These are phyloP conservation scores for Penicillium antarcticum DNA, from an alignment of 495 filamentous ascomycete species.

Conservation along the genomic window DNA sequence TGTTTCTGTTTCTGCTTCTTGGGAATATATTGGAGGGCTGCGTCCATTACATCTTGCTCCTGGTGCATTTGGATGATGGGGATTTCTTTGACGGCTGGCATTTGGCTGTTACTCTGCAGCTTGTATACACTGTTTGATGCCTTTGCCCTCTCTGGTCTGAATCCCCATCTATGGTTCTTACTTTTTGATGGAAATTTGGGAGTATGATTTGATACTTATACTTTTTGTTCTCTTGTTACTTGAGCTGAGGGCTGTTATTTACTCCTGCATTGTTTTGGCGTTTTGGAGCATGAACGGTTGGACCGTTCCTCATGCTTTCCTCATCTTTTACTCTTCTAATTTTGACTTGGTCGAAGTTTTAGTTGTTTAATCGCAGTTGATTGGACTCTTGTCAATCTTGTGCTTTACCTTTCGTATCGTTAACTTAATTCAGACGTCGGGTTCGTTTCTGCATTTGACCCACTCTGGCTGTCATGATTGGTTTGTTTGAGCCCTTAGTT, in stretches of 20 bases:
- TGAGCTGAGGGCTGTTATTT: conserved; percentile 24
- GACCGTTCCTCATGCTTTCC: neutral
- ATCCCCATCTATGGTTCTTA: neutral
- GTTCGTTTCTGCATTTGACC: too few relatives aligned
- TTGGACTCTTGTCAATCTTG: too few relatives aligned
- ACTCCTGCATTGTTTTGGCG: conserved; percentile 26
- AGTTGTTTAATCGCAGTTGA: too few relatives aligned
- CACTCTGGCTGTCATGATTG: too few relatives aligned
- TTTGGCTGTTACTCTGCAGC: neutral
- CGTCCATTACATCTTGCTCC: neutral
- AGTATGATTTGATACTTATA: conserved; percentile 14
- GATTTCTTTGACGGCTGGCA: neutral
- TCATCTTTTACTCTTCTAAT: too few relatives aligned
- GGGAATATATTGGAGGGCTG: conserved; percentile 19
- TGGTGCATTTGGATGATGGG: neutral
- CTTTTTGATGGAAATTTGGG: conserved; percentile 1
- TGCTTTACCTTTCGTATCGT: too few relatives aligned
- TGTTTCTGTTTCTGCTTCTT: neutral
- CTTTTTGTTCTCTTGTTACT: conserved; percentile 11
- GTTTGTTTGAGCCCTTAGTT: too few relatives aligned
- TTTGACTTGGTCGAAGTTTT: too few relatives aligned
- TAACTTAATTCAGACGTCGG: too few relatives aligned
- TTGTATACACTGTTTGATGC: neutral
- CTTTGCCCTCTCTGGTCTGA: neutral
- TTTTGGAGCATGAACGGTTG: conserved; percentile 15